A percentile compares a stretch with the other conserved stretches of the same genome.
These are phyloP conservation scores for Trichoderma oligosporum DNA, from an alignment of 2,329 filamentous ascomycete species.

Conservation along the genomic window DNA sequence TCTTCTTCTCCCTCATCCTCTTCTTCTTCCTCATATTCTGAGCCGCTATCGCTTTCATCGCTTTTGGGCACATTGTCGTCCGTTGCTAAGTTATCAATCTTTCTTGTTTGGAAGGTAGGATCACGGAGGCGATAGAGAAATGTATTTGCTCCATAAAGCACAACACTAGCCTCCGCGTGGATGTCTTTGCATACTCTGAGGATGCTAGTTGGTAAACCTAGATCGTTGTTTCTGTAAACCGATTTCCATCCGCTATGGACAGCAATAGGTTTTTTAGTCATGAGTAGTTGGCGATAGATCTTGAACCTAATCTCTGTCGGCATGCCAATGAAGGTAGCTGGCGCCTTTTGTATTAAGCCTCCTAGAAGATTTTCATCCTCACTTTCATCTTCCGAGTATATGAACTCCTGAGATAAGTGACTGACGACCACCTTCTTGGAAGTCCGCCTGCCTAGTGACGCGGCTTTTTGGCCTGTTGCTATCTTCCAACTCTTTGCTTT, in stretches of 20 bases:
- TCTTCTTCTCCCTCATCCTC: conserved; percentile 19
- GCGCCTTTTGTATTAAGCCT: neutral
- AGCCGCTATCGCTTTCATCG: conserved; percentile 13
- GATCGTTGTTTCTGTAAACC: conserved; percentile 30
- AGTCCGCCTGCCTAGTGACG: neutral
- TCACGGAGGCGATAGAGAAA: conserved; percentile 48
- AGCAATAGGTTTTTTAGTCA: conserved; percentile 31
- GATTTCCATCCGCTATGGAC: conserved; percentile 35
- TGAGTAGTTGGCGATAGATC: conserved; percentile 34
- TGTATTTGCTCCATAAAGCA: conserved; percentile 47
- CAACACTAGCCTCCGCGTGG: conserved; percentile 35
- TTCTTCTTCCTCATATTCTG: conserved; percentile 23
- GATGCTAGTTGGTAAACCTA: conserved; percentile 36
- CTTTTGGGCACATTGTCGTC: conserved; percentile 19
- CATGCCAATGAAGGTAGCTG: conserved; percentile 22
- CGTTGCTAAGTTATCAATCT: conserved; percentile 21
- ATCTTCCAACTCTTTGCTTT: neutral
- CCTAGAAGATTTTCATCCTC: neutral
- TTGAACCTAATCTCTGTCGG: conserved; percentile 31
- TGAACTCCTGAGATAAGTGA: neutral
- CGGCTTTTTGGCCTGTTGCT: no score
- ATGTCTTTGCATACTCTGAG: conserved; percentile 36
- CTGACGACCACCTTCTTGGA: neutral
- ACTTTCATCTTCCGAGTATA: neutral
- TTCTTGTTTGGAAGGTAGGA: conserved; percentile 20